Evolutionary conservation across 768 basidiomycete species (phyloP), one percentile per base, ranked within the genome.

Genomic region (Panaeolus papilionaceus): DNA sequence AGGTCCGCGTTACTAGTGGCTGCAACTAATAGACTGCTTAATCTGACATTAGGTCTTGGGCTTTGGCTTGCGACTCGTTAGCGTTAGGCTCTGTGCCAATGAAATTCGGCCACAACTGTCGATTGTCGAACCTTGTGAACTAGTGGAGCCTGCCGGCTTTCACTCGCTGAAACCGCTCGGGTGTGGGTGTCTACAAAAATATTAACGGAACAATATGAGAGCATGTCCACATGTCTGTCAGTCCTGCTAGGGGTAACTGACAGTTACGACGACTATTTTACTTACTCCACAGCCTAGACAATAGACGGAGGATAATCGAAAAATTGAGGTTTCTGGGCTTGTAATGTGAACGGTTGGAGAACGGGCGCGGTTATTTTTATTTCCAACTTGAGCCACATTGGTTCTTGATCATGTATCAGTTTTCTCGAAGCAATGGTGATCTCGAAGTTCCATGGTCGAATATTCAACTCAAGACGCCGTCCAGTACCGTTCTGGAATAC

Each of bases 121-220:
- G 23, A 20, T n/a, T 58, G 28, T 58, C 54, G 54, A 58, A 58
- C 28, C 28, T 58, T 58, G 54, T 58, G 54, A 58, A 58, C 14
- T 33, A 28, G 54, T 58, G 54, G 54, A 33, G 26, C 49, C 44
- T 45, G 44, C 44, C 16, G 14, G 39, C 39, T 3, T 40, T 40
- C 14, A 40, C 4, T 40, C 3, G 33, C 33, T 33, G 33, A 33
- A 33, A 33, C 33, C 33, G 33, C 33, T 33, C 5, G 33, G 33
- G 3, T 33, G 33, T 33, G 33, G 33, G 3, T 33, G 33, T 33
- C 33, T 33, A 33, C 33, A 33, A 33, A 33, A 33, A 5, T 33
- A 33, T 33, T 33, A 33, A 33, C 33, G 33, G 33, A 33, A 33
- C 33, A 33, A 33, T 33, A 33, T 33, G 33, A 5, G 5, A 40